Evolutionary conservation across 495 filamentous ascomycete species (phyloP).

Genomic region (Hypoxylon trugodes): DNA sequence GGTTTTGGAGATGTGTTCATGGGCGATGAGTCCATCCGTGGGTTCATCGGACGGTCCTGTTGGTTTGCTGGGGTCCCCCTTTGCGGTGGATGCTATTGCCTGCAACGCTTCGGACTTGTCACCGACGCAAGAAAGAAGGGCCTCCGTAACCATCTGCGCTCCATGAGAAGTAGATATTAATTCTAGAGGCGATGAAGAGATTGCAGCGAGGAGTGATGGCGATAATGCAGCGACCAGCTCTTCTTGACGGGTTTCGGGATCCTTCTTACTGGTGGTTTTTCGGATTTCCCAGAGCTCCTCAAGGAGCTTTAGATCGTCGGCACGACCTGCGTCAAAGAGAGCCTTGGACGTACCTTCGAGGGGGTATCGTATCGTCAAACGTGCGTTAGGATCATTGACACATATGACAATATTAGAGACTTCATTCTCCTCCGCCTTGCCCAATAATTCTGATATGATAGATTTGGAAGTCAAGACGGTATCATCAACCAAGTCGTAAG

Average conservation of each 20-base stretch:
- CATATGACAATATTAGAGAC: slow-evolving; percentile 69
- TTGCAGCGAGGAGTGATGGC: slow-evolving; percentile 71
- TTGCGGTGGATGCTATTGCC: slow-evolving; percentile 74
- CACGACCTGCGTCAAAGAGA: slow-evolving; percentile 68
- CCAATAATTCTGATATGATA: slow-evolving; percentile 83
- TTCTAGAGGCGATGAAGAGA: slow-evolving; percentile 70
- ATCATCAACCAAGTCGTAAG: slow-evolving; percentile 92
- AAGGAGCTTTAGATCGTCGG: slow-evolving; percentile 69
- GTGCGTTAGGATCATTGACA: slow-evolving; percentile 73
- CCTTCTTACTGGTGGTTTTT: slow-evolving; percentile 88
- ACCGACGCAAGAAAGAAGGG: slow-evolving; percentile 77
- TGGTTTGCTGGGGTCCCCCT: slow-evolving; percentile 64
- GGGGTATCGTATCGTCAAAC: slow-evolving; percentile 83
- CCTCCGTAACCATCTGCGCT: slow-evolving; percentile 84
- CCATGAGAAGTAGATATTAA: slow-evolving; percentile 81
- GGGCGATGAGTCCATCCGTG: slow-evolving; percentile 15
- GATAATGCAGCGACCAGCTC: slow-evolving; percentile 78
- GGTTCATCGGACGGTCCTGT: slow-evolving; percentile 51
- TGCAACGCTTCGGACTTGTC: slow-evolving; percentile 74
- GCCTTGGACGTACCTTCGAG: slow-evolving; percentile 76
- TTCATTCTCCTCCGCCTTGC: slow-evolving; percentile 67
- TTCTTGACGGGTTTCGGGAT: slow-evolving; percentile 73
- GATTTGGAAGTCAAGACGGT: slow-evolving; percentile 86
- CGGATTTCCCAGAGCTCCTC: slow-evolving; percentile 78
- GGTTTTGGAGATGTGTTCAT: slow-evolving; percentile 63